Percentiles rank a stretch among this genome's conserved stretches.
phyloP scores from a whole-genome alignment of 1,284 basidiomycete genomes.

The Moniliophthora roreri region DNA sequence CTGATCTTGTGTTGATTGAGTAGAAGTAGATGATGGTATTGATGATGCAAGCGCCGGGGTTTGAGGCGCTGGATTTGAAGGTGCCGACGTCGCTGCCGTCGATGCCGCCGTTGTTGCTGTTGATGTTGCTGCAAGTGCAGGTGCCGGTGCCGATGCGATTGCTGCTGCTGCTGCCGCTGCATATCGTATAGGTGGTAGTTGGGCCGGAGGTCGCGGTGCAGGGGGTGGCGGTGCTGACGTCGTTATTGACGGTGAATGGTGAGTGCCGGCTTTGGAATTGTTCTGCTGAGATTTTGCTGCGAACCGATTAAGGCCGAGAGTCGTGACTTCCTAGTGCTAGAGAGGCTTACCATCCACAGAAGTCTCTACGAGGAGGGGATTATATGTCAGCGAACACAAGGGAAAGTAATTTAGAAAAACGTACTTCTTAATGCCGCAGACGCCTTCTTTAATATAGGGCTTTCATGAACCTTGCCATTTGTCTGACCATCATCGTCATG shows the following conservation, averaged over 20 bases:
- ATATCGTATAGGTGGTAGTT: conserved; percentile 68
- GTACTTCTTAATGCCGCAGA: conserved; percentile 67
- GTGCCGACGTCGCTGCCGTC: conserved; percentile 31
- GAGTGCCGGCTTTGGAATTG: conserved; percentile 73
- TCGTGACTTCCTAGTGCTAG: not conserved
- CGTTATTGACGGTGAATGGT: conserved; percentile 29
- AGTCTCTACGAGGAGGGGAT: conserved; percentile 34
- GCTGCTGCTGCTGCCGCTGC: conserved; percentile 74
- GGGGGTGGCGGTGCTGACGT: conserved; percentile 29
- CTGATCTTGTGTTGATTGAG: conserved; percentile 45
- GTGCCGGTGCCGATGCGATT: conserved; percentile 35
- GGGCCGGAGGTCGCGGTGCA: conserved; percentile 24
- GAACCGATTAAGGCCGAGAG: not conserved
- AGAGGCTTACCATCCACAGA: conserved; percentile 41
- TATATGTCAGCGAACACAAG: conserved; percentile 8
- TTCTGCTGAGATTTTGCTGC: conserved; percentile 76
- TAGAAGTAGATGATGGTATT: conserved; percentile 38
- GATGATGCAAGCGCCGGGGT: conserved; percentile 35
- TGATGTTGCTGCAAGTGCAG: conserved; percentile 29
- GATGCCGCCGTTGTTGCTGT: conserved; percentile 24
- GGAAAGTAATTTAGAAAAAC: conserved; percentile 28
- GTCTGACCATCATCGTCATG: conserved; percentile 74
- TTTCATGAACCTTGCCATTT: conserved; percentile 72
- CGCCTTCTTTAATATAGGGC: conserved; percentile 79
- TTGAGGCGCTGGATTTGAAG: conserved; percentile 36